Evolutionary conservation across 805 yeast species (phyloP), one percentile per base, ranked within the genome.

Genomic region (Candida adriatica): DNA sequence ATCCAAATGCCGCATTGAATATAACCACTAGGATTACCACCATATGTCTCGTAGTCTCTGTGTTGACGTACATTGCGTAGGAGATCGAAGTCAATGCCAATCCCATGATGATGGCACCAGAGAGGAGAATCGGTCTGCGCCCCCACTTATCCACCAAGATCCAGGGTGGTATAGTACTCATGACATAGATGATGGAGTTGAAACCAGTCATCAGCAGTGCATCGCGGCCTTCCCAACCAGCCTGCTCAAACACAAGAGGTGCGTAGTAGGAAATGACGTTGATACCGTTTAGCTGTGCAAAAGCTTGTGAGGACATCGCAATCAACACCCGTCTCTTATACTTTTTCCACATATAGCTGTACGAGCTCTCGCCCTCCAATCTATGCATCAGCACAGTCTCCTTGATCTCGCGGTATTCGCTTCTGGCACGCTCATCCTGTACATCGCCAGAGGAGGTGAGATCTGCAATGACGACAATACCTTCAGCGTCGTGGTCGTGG

Each of bases 261-360:
- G 96, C 95, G 60, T 87, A 87, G 58, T 88, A 88, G 1, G 94
- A 79, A 33, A 88, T 84, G 31, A 88, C 90, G 51, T 87, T 88
- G 57, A 87, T 88, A 48, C 96, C 96, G 55, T 87, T 83, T 54
- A 88, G 64, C 58, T 88, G 96, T 3, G 96, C 96, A 65, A 88
- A 86, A 63, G 85, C 75, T 53, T 84, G 94, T 3, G 95, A 80
- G 21, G 86, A 75, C 75, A 92, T 85, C 2, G 95, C 96, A 41
- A 88, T 82, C 21, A 86, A 66, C 15, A 88, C 76, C 30, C 96
- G 66, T 52, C 75, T 74, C 41, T 76, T 75, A 56, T 88, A 88
- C 38, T 80, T 64, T 29, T 72, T 63, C 64, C 87, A 80, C 73
- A 87, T 80, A 48, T 83, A 82, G 5, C 66, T 48, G 55, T 85